Evolutionary conservation across 331 rosid species (phyloP), one percentile per base, ranked within the genome.

Genomic region (Rosa hybrid): DNA sequence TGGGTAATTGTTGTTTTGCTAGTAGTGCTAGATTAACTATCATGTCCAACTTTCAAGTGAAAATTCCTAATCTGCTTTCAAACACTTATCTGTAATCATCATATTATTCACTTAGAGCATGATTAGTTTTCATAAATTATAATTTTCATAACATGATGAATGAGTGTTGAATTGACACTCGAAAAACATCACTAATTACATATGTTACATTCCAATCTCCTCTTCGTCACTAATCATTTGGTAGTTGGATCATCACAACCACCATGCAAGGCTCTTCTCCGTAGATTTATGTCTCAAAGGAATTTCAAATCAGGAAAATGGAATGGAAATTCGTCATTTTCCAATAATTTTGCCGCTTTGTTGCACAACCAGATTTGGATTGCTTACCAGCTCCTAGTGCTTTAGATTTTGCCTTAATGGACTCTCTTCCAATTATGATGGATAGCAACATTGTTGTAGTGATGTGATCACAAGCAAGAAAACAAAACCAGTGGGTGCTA

Each of bases 341-440:
- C 41, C 74, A 68, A 80, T 42, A 16, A 73, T 72, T 45, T 77
- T 65, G 87, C 81, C 84, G 85, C 56, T 88, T 83, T 73, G 86
- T 68, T 74, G 54, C 50, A 12, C 71, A 68, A 45, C 51, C 50
- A 21, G 76, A 71, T 69, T 83, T 88, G 86, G 85, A 88, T 72
- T 73, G 79, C 82, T 39, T 68, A 49, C 77, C 62, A 83, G 9
- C 88, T 17, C 25, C 34, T 79, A 69, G 65, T 44, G 30, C 38
- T 70, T 77, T 74, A 67, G 78, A 76, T 46, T 27, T 68, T 18
- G 70, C n/a, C 8, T 77, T 27, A 4, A n/a, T 78, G 44, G 41
- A 65, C 46, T 71, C 62, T 34, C 78, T 42, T 46, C 57, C 41
- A 54, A 70, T 39, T 54, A 69, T 41, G 82, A 60, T 73, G 67